Evolutionary conservation across 768 basidiomycete species (phyloP), one percentile per base, ranked within the genome.

Genomic region (Naganishia randhawae): DNA sequence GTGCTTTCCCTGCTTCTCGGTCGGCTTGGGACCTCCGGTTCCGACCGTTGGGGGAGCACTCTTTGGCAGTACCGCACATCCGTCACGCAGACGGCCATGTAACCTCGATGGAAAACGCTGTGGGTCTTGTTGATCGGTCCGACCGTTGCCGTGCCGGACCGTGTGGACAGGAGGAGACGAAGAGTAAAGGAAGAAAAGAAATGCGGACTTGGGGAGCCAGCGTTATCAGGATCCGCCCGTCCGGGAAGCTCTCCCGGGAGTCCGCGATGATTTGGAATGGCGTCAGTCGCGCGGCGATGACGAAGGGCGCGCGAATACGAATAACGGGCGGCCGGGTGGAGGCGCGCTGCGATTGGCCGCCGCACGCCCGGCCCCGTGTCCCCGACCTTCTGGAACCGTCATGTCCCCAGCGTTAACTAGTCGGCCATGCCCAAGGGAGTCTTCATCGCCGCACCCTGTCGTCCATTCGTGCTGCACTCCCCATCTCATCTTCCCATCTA

Each of bases 141-240:
- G 45, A 48, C 45, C n/a, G 19, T 48, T 48, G 45, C 45, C 45
- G 45, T 22, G 45, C 45, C 45, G 45, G 45, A 48, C 45, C 45
- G 45, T 22, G 45, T 42, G 41, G 14, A 16, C 41, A 4, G 41
- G 14, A 7, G 42, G 42, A 42, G 3, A 19, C 4, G 19, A 42
- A 42, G 14, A 3, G 3, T 13, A 6, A 42, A 16, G 42, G 5
- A 42, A 17, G 42, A 13, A 16, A 19, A 48, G 25, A 48, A 22
- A n/a, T n/a, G n/a, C n/a, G n/a, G n/a, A n/a, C n/a, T n/a, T n/a
- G n/a, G n/a, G n/a, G n/a, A n/a, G n/a, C n/a, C n/a, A n/a, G 19
- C 45, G 45, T 48, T 48, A 48, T 48, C 45, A 48, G 45, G 45
- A 48, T 48, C 45, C 45, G 45, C 45, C 3, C 25, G 45, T 48